Evolutionary conservation across 495 filamentous ascomycete genomes (phyloP), one percentile per base, ranked within the genome.

Genomic region (Penicillium daleae): DNA sequence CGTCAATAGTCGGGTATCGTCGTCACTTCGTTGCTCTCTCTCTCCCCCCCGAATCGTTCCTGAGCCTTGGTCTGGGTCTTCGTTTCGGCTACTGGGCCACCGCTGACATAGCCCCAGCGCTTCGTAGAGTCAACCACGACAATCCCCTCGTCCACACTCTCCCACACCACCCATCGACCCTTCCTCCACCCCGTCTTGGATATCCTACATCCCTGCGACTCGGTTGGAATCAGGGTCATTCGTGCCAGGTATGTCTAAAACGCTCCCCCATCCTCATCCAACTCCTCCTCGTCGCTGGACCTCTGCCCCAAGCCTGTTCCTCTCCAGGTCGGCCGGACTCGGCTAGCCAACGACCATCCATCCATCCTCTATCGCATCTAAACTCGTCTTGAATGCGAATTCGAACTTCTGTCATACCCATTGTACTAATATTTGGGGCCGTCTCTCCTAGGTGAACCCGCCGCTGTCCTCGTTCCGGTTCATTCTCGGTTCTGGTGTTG

Each of bases 21-120:
- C 19, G 2, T 46, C 9, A 17, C 9, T 19, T 58, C 60, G 27
- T 60, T 48, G 37, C 50, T 9, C 51, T 40, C 26, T 24, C 27
- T 58, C 33, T 48, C 60, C 13, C 29, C 60, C 13, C 29, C 42
- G 31, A 33, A 6, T 56, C 26, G 65, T 55, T 60, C 29, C 26
- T 60, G 53, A 54, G 31, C 51, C 19, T 35, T 39, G 54, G 24
- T 24, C n/a, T 29, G 32, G 33, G 7, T 27, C 33, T 33, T 63
- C 63, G 32, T 63, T 63, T 74, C 60, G 63, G 56, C 67, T 66
- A 56, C 68, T 60, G 67, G 73, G 63, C 65, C 75, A 78, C 68
- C 74, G 75, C 77, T 80, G 75, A 78, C 77, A 73, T 75, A 70
- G 71, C 71, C 71, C 69, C 73, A 78, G 72, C 76, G 76, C 76